A percentile compares a stretch with the other conserved stretches of the same genome.
Evolutionary conservation across 768 basidiomycete genomes (phyloP).

Genomic region (Serpula lacrymans): DNA sequence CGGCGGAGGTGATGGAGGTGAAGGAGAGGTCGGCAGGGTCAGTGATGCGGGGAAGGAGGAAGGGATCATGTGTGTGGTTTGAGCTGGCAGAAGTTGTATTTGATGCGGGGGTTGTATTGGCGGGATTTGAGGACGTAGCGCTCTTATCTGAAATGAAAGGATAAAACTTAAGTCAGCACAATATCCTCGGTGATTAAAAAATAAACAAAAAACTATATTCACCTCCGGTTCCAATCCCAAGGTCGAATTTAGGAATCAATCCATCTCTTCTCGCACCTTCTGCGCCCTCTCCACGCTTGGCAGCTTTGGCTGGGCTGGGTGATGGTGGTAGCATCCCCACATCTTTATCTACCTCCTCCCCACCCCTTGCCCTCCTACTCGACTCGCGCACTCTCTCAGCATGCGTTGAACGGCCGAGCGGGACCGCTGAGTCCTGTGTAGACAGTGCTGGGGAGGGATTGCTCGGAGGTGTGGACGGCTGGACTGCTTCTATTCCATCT

Average conservation of each 20-base stretch:
- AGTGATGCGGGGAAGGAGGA: conserved; percentile 15
- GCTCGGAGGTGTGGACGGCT: conserved; percentile 15
- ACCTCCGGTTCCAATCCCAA: conserved; percentile 18
- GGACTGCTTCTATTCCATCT: too few relatives aligned
- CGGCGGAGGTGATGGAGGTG: conserved; percentile 19
- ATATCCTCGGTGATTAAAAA: too few relatives aligned
- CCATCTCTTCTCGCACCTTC: conserved; percentile 23
- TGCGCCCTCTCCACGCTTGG: conserved; percentile 11
- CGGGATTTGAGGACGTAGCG: too few relatives aligned
- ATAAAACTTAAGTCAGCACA: too few relatives aligned
- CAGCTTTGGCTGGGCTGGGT: conserved; percentile 41
- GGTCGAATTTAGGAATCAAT: conserved; percentile 32
- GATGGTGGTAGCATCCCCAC: conserved; percentile 46
- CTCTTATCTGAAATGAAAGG: too few relatives aligned
- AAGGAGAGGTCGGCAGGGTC: conserved; percentile 24
- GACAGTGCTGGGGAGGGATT: conserved; percentile 10
- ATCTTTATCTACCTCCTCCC: conserved; percentile 35
- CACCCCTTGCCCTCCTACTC: conserved; percentile 11
- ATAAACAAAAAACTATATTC: conserved; percentile 12
- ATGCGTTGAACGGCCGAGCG: conserved; percentile 37
- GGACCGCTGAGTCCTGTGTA: conserved; percentile 22
- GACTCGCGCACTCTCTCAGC: conserved; percentile 31
- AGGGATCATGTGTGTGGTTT: conserved; percentile 20
- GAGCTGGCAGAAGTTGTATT: too few relatives aligned
- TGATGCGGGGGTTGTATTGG: too few relatives aligned